phyloP scores from a whole-genome alignment of 2,329 filamentous ascomycete species.

The Dryadomyces quercivorus region DNA sequence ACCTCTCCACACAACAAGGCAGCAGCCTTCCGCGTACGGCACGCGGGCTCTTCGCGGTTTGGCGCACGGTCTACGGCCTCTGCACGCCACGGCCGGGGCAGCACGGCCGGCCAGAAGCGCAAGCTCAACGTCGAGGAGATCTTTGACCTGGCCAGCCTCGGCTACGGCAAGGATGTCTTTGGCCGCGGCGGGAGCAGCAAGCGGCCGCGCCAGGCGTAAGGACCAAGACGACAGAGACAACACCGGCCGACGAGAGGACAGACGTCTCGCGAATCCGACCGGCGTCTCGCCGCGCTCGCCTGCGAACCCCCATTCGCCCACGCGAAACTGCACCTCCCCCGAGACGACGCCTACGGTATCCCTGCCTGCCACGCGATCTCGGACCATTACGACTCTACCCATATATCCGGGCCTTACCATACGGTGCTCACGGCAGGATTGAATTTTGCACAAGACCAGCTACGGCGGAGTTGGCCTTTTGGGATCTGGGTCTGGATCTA shows the following conservation, averaged over 20 bases:
- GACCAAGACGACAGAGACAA: no score
- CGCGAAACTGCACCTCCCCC: no score
- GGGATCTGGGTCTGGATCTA: neutral
- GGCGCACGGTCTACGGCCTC: conserved; percentile 16
- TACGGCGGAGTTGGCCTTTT: no score
- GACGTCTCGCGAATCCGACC: neutral
- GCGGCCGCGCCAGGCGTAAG: conserved; percentile 34
- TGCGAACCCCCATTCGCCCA: neutral
- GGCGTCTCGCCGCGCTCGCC: neutral
- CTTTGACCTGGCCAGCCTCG: conserved; percentile 56
- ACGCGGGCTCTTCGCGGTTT: conserved; percentile 9
- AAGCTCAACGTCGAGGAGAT: conserved; percentile 63
- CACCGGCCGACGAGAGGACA: no score
- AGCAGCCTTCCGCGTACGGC: conserved; percentile 12
- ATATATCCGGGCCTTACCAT: no score
- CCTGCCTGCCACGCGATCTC: no score
- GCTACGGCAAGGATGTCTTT: conserved; percentile 43
- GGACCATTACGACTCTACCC: no score
- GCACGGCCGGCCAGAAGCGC: conserved; percentile 57
- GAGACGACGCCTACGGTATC: no score
- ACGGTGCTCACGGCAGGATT: neutral
- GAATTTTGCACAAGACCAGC: neutral
- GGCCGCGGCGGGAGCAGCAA: conserved; percentile 32
- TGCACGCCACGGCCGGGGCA: conserved; percentile 42
- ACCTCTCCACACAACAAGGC: conserved; percentile 9